Base-by-base conservation (phyloP, 768 basidiomycete species). In the Trametes maxima region DNA sequence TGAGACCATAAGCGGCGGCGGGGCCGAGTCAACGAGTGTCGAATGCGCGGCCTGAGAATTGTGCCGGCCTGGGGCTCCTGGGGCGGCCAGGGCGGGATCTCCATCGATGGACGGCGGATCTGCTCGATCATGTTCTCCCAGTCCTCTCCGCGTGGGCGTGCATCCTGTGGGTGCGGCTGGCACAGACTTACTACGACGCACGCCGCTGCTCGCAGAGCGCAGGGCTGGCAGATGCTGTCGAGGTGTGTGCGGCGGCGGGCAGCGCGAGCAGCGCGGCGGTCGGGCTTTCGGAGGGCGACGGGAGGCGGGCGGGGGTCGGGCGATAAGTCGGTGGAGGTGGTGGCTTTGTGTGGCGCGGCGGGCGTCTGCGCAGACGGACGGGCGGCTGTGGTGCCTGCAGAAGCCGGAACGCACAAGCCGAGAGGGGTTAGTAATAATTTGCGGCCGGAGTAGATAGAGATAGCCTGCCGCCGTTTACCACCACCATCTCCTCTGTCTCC, bases 381-480 rank as follows among this genome's bases (percentile, higher is more conserved):
- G 57, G 57, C 57, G 57, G 16, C 33, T 50, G 28, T 17, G 54
- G 43, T 14, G 39, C 19, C 43, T 54, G 43, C n/a, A 58, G 57
- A 50, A 58, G 48, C 48, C 54, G 54, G 60, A 62, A 61, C 28
- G 48, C 28, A 40, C 33, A 40, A 51, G 43, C 60, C 57, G 57
- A 54, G 52, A 49, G 14, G 14, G 28, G 56, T 53, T 58, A 58
- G 49, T 53, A 56, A 55, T 43, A 45, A 43, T 25, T 36, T 12
- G 21, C 35, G 46, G 47, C 43, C 62, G 62, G 57, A 58, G 42
- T 64, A 64, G 57, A 64, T 64, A 59, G 46, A 55, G 62, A 64
- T 64, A 50, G 52, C 21, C 25, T 5, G 45, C 25, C 25, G 17
- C 45, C 59, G 54, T 53, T 36, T 28, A 54, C 54, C 50, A 55